Evolutionary conservation across 129 eudicot genomes (phyloP).

Genomic region (Pulicaria dysenterica): DNA sequence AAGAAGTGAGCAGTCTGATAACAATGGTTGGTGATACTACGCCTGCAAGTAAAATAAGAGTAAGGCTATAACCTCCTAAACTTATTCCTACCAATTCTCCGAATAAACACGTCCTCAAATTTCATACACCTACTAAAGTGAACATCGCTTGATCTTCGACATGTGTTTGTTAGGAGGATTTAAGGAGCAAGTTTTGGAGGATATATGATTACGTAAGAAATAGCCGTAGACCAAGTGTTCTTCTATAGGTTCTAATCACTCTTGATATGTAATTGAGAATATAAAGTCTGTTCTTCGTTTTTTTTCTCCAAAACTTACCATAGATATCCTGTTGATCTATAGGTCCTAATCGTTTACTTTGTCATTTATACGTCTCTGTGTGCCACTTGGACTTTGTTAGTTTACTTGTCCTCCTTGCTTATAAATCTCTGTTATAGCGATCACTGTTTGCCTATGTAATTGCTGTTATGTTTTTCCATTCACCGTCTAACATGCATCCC

Average conservation of each 20-base stretch:
- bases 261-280: not conserved
- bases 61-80: no score
- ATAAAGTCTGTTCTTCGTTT: not conserved
- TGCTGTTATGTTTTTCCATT: conserved; percentile 6
- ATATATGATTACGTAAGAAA: no score
- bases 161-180: no score
- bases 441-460: conserved; percentile 13
- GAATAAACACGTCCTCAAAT: no score
- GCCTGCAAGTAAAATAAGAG: not conserved
- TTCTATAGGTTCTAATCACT: not conserved
- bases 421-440: not conserved
- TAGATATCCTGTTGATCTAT: not conserved
- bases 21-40: conserved; percentile 1
- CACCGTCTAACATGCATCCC: conserved; percentile 17
- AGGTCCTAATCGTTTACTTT: not conserved
- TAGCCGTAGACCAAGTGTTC: not conserved
- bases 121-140: no score
- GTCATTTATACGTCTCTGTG: not conserved
- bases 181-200: no score
- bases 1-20: conserved; percentile 2
- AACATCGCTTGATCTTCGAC: no score
- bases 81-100: no score
- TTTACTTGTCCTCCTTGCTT: not conserved
- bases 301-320: not conserved
- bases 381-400: not conserved